phyloP scores from a whole-genome alignment of 192 early-diverging fungal genomes.

The Linnemannia elongata region DNA sequence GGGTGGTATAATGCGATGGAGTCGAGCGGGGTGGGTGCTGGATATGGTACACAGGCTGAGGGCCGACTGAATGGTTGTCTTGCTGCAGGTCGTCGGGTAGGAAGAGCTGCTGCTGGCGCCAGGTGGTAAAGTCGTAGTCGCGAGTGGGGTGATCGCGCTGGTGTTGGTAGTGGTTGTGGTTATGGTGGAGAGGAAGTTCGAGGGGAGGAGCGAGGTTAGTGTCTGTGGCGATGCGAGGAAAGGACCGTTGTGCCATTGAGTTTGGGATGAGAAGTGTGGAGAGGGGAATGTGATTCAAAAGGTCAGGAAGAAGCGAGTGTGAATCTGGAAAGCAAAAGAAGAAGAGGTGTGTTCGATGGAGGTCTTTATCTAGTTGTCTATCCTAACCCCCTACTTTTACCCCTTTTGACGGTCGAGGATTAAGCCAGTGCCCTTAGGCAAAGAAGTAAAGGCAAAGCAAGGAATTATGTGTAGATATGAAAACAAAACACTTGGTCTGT shows the following conservation, averaged over 20 bases:
- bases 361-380: not conserved
- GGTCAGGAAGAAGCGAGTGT: not conserved
- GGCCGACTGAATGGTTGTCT: not conserved
- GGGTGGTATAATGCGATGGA: not conserved
- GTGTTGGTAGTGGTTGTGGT: not conserved
- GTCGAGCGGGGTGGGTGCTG: not conserved
- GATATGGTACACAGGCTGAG: not conserved
- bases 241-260: not conserved
- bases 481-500: not conserved
- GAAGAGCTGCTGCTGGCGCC: not conserved
- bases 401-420: not conserved
- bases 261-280: not conserved
- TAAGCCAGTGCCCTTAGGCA: not conserved
- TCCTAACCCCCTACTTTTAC: not conserved
- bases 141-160: not conserved
- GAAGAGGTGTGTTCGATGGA: not conserved
- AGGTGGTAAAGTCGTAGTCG: not conserved
- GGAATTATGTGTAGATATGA: not conserved
- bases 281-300: not conserved
- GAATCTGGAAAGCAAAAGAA: not conserved
- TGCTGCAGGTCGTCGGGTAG: not conserved
- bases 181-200: not conserved
- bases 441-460: not conserved
- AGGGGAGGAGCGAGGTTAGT: not conserved
- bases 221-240: constrained; percentile 1